A percentile compares a stretch with the other conserved stretches of the same genome.
phyloP scores from a whole-genome alignment of 2,329 filamentous ascomycete species.

The Dactylonectria macrodidyma region DNA sequence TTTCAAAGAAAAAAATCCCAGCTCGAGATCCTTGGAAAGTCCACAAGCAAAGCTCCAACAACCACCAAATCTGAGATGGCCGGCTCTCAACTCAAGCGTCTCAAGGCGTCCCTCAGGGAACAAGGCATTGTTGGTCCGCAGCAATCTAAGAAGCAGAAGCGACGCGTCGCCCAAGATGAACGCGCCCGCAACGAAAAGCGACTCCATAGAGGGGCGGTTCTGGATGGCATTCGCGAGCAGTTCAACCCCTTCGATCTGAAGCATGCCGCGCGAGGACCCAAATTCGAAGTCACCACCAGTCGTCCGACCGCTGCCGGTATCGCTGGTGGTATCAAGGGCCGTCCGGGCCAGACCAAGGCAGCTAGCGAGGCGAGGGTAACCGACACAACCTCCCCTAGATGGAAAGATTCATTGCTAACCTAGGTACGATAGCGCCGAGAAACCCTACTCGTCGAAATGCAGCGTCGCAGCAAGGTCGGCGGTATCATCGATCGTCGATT shows the following conservation, averaged over 20 bases:
- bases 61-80: slow-evolving; percentile 74
- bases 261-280: slow-evolving; percentile 80
- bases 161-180: slow-evolving; percentile 77
- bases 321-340: slow-evolving; percentile 74
- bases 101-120: slow-evolving; percentile 91
- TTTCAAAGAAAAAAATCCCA: slow-evolving; percentile 46
- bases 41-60: slow-evolving; percentile 27
- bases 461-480: slow-evolving; percentile 89
- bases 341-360: slow-evolving; percentile 88
- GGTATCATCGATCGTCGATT: slow-evolving; percentile 94
- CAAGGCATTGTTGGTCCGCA: slow-evolving; percentile 93
- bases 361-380: slow-evolving; percentile 86
- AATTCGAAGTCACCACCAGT: slow-evolving; percentile 86
- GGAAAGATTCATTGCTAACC: slow-evolving; percentile 28
- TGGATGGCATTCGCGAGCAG: slow-evolving; percentile 90
- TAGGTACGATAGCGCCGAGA: slow-evolving; percentile 72
- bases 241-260: slow-evolving; percentile 99
- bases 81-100: slow-evolving; percentile 94
- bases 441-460: slow-evolving; percentile 91
- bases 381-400: neutral
- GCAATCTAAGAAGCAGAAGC: slow-evolving; percentile 95
- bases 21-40: slow-evolving; percentile 11
- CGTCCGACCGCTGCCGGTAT: slow-evolving; percentile 67
- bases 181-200: slow-evolving; percentile 79
- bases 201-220: slow-evolving; percentile 81